phyloP scores from a whole-genome alignment of 495 filamentous ascomycete species.

The Thozetella sp. region DNA sequence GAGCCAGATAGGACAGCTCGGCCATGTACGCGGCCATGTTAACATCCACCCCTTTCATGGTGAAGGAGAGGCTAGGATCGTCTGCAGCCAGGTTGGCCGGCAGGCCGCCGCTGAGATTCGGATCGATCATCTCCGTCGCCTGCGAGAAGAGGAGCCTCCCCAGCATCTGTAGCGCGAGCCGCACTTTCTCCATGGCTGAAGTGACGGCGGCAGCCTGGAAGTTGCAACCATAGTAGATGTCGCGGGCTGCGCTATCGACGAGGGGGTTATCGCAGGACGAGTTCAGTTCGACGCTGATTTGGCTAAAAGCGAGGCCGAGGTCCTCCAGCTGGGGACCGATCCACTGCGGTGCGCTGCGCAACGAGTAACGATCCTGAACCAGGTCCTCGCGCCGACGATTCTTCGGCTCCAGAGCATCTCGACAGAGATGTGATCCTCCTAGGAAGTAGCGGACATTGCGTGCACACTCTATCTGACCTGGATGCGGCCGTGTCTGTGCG shows the following conservation, averaged over 20 bases:
- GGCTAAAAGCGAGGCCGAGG: constrained; percentile 50
- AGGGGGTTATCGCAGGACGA: constrained; percentile 69
- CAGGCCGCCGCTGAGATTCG: constrained; percentile 55
- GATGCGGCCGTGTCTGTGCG: constrained; percentile 56
- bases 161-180: constrained; percentile 52
- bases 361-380: constrained; percentile 63
- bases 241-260: constrained; percentile 34
- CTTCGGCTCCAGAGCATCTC: constrained; percentile 18
- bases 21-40: constrained; percentile 65
- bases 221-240: constrained; percentile 60
- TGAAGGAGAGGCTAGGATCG: constrained; percentile 57
- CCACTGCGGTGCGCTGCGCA: constrained; percentile 66
- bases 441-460: constrained; percentile 57
- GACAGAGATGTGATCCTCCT: constrained; percentile 29
- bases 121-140: constrained; percentile 60
- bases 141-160: constrained; percentile 63
- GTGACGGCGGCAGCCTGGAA: constrained; percentile 64
- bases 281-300: constrained; percentile 62
- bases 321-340: constrained; percentile 66
- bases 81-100: constrained; percentile 61
- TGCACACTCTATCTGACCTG: constrained; percentile 61
- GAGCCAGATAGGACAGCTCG: constrained; percentile 57
- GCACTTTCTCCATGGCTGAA: constrained; percentile 64
- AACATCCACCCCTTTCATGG: constrained; percentile 64
- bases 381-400: constrained; percentile 27